Evolutionary conservation across 2,329 filamentous ascomycete genomes (phyloP), one percentile per base, ranked within the genome.

Genomic region (Fusarium piperis): DNA sequence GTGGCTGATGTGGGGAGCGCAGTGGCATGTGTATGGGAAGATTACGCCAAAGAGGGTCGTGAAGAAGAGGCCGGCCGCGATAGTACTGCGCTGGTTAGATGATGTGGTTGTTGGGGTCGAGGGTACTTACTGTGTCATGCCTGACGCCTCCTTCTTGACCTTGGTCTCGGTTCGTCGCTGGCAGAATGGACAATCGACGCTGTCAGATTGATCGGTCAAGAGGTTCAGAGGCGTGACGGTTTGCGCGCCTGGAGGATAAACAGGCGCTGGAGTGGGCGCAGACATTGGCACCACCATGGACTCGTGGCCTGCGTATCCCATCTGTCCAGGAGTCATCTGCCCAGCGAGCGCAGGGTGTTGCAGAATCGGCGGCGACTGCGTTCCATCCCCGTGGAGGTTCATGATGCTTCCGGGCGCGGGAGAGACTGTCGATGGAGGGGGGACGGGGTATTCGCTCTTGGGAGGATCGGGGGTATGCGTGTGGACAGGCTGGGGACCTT

Each of bases 221-320:
- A 78, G 66, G 36, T 78, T 65, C 7, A 78, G 46, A 3, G 76
- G 76, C 38, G 76, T 78, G 4, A 78, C 76, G 4, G 76, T 78
- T 7, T 65, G 13, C 15, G 56, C 66, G 6, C 23, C 26, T 0
- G 32, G 35, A 16, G 38, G 70, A 9, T 23, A 59, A 1, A 30
- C 13, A 23, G 56, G 38, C 2, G 33, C 61, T 35, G 59, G 53
- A 7, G 57, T 18, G 6, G 55, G 39, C 11, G 36, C 36, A 1
- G 62, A 61, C 30, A 35, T 44, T 6, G 59, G 60, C 15, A 70
- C 38, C 0, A 10, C 44, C 70, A 74, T 74, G 1, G 56, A 61
- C 28, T 73, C 61, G 15, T 73, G 67, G 1, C 70, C 70, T 0
- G 60, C n/a, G 48, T 73, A 73, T 18, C 70, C 70, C 32, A 53